Evolutionary conservation across 192 early-diverging fungal genomes (phyloP).

Genomic region (Backusella liffmaniae): DNA sequence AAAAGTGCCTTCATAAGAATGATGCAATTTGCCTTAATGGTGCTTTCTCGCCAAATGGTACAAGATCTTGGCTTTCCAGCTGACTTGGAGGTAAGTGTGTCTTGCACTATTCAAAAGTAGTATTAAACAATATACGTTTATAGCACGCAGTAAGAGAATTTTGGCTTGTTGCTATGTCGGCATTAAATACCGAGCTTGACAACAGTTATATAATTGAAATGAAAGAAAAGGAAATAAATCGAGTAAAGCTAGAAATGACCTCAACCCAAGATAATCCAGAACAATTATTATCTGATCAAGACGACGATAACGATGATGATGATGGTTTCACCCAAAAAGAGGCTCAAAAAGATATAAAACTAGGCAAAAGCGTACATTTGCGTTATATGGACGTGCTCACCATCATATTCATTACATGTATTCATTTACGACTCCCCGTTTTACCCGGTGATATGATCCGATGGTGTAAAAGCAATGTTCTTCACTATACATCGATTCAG

Average conservation of each 20-base stretch:
- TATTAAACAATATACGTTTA: neutral
- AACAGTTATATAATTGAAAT: neutral
- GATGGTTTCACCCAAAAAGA: neutral
- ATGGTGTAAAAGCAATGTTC: constrained; percentile 13
- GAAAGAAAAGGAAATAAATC: neutral
- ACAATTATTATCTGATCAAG: neutral
- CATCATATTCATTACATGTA: constrained; percentile 22
- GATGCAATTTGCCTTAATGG: constrained; percentile 21
- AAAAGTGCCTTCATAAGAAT: neutral
- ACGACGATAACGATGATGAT: neutral
- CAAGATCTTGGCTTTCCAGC: constrained; percentile 25
- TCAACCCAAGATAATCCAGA: neutral
- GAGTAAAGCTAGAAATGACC: neutral
- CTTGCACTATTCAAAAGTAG: no score
- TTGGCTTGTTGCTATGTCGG: constrained; percentile 34
- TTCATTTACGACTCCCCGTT: constrained; percentile 26
- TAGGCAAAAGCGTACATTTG: neutral
- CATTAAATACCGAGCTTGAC: constrained; percentile 1
- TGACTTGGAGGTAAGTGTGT: constrained; percentile 30
- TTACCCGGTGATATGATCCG: constrained; percentile 20
- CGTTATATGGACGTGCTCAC: constrained; percentile 1
- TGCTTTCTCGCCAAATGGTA: constrained; percentile 13
- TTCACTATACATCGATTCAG: constrained; percentile 19
- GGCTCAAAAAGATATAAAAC: no score
- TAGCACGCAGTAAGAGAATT: constrained; percentile 30